Conservation (phyloP, 148 eudicot species). For the Rhododendron mucronatum region DNA sequence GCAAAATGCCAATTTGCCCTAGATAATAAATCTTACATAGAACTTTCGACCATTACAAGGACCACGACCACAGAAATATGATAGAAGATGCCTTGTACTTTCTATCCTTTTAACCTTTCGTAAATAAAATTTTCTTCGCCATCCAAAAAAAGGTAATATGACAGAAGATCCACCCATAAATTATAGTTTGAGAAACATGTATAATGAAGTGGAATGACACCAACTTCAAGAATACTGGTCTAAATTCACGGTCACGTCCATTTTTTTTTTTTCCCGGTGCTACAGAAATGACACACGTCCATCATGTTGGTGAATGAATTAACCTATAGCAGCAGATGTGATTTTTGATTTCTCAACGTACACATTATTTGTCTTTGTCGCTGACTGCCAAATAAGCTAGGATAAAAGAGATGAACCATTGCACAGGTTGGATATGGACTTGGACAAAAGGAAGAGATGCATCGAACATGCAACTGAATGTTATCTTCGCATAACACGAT, state of each 20-base stretch:
- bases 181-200: neutral
- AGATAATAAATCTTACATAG: neutral
- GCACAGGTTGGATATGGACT: neutral
- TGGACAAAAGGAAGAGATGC: neutral
- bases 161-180: neutral
- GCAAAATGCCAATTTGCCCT: neutral
- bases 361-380: too few relatives aligned
- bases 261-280: too few relatives aligned
- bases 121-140: too few relatives aligned
- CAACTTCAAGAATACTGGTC: neutral
- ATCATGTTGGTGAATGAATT: neutral
- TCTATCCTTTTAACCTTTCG: too few relatives aligned
- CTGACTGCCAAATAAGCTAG: neutral
- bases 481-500: slow-evolving; percentile 86
- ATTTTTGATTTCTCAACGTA: neutral
- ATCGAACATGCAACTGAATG: neutral
- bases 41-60: too few relatives aligned
- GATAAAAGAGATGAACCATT: neutral
- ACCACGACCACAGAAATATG: neutral
- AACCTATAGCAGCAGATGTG: neutral
- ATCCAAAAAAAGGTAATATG: neutral
- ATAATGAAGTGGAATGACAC: neutral
- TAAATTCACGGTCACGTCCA: neutral
- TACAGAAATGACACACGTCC: neutral
- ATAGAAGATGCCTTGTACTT: neutral